Evolutionary conservation across 2,329 filamentous ascomycete genomes (phyloP).

Genomic region (Colletotrichum endophyticum): DNA sequence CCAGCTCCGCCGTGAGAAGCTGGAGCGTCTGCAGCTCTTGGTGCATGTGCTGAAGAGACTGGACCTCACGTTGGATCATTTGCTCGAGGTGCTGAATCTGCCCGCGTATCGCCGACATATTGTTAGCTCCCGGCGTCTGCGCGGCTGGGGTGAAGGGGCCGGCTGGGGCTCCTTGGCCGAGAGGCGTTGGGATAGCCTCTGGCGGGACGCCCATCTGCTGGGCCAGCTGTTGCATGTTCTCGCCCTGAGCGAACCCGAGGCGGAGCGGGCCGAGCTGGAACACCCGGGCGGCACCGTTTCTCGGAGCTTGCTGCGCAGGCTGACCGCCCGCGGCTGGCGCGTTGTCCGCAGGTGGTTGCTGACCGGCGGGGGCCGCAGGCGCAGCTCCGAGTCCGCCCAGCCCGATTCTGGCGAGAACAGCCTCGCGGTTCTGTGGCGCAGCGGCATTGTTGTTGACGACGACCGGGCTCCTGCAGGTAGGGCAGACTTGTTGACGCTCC

Average conservation of each 20-base stretch:
- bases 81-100: constrained; percentile 72
- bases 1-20: constrained; percentile 69
- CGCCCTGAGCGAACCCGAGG: constrained; percentile 76
- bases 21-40: constrained; percentile 74
- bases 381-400: constrained; percentile 22
- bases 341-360: constrained; percentile 35
- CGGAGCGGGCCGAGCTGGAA: constrained; percentile 78
- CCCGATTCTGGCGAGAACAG: constrained; percentile 36
- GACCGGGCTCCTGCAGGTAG: constrained; percentile 88
- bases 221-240: constrained; percentile 70
- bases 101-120: constrained; percentile 53
- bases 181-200: constrained; percentile 21
- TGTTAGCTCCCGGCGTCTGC: constrained; percentile 28
- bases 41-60: constrained; percentile 65
- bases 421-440: constrained; percentile 37
- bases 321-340: constrained; percentile 22
- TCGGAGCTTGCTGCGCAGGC: constrained; percentile 26
- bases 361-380: constrained; percentile 29
- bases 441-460: constrained; percentile 55
- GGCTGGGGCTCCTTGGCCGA: constrained; percentile 1
- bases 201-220: constrained; percentile 61
- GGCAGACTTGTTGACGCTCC: constrained; percentile 95
- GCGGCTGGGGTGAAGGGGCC: constrained; percentile 23
- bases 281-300: constrained; percentile 56
- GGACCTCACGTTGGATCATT: constrained; percentile 71